These are phyloP conservation scores for Populus deltoides DNA, from an alignment of 345 rosid genomes.

Conservation along the genomic window DNA sequence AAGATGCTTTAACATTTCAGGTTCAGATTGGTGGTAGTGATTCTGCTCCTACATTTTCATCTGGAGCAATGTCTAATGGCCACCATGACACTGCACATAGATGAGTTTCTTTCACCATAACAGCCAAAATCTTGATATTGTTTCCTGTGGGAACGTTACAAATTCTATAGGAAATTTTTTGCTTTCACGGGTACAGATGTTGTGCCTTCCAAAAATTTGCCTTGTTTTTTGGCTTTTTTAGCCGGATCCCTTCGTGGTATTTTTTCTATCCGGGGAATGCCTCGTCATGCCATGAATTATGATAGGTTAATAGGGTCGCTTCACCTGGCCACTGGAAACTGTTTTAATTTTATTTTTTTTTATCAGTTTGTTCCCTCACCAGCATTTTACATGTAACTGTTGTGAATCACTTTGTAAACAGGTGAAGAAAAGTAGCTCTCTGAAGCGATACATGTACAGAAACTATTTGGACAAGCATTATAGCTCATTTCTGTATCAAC, in stretches of 20 bases:
- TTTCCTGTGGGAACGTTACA: not conserved
- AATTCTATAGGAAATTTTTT: not conserved
- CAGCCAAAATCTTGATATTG: not conserved
- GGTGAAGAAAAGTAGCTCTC: too few relatives aligned
- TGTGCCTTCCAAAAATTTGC: not conserved
- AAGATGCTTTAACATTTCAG: slow-evolving; percentile 10
- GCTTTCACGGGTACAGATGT: not conserved
- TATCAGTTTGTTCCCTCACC: not conserved
- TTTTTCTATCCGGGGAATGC: not conserved
- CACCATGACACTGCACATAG: slow-evolving; percentile 1
- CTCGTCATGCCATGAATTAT: not conserved
- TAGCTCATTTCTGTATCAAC: too few relatives aligned
- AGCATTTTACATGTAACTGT: not conserved
- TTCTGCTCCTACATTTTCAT: slow-evolving; percentile 1
- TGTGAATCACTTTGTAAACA: not conserved
- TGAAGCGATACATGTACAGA: too few relatives aligned
- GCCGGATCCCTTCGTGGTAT: not conserved
- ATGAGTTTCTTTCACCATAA: not conserved
- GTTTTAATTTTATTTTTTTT: not conserved
- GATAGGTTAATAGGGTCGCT: not conserved
- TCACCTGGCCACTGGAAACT: not conserved
- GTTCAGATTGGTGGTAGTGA: slow-evolving; percentile 16
- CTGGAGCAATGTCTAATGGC: slow-evolving; percentile 3
- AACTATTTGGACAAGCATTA: too few relatives aligned
- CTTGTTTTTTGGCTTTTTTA: too few relatives aligned